Evolutionary conservation across 2,329 filamentous ascomycete species (phyloP).

Genomic region (Epichloe scottii): DNA sequence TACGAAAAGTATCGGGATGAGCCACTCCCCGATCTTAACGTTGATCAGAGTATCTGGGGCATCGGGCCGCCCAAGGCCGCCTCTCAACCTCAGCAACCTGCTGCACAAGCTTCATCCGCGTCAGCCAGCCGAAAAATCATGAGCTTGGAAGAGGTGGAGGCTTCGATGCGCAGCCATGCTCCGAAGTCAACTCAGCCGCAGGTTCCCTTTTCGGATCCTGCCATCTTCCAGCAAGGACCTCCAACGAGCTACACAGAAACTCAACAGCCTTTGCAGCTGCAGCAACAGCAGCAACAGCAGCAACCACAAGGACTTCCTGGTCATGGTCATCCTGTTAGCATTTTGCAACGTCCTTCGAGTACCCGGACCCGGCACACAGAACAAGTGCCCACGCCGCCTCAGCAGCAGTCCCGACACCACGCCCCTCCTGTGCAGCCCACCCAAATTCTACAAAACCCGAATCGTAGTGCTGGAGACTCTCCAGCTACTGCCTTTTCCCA

Average conservation of each 20-base stretch:
- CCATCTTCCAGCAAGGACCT: slow-evolving; percentile 14
- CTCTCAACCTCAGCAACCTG: slow-evolving; percentile 17
- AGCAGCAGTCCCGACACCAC: slow-evolving; percentile 19
- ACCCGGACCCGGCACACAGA: slow-evolving; percentile 18
- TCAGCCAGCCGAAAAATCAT: slow-evolving; percentile 60
- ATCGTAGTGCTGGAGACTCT: slow-evolving; percentile 43
- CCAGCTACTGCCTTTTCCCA: slow-evolving; percentile 20
- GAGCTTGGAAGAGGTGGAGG: slow-evolving; percentile 95
- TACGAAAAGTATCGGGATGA: slow-evolving; percentile 88
- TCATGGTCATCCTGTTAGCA: slow-evolving; percentile 39
- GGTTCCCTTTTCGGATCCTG: slow-evolving; percentile 21
- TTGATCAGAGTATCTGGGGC: slow-evolving; percentile 89
- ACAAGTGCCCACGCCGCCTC: slow-evolving; percentile 14
- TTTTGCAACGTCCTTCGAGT: slow-evolving; percentile 41
- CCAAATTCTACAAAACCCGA: slow-evolving; percentile 72
- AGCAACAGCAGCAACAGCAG: slow-evolving; percentile 21
- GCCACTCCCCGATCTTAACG: slow-evolving; percentile 79
- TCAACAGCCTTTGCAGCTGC: slow-evolving; percentile 9
- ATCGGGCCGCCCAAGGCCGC: slow-evolving; percentile 44
- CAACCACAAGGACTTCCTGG: slow-evolving; percentile 19
- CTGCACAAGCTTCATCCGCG: slow-evolving; percentile 13
- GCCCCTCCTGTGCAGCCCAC: slow-evolving; percentile 43
- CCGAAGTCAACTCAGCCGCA: slow-evolving; percentile 32
- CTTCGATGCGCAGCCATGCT: slow-evolving; percentile 67
- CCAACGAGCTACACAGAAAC: slow-evolving; percentile 13